Evolutionary conservation across 1,284 basidiomycete species (phyloP).

Genomic region (Takashimella koratensis): DNA sequence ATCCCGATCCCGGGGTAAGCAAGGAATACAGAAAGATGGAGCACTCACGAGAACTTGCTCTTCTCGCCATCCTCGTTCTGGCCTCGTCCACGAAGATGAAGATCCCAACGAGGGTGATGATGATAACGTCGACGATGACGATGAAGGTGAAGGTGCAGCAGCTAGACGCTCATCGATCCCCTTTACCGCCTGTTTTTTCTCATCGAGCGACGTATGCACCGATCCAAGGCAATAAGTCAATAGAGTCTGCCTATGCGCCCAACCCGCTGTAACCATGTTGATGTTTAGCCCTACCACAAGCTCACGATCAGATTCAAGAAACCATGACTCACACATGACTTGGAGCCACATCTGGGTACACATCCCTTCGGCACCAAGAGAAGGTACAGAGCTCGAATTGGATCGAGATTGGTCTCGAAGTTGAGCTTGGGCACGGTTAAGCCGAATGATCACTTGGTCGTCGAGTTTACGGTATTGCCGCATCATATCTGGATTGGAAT

Average conservation of each 20-base stretch:
- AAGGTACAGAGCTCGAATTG: slow-evolving; percentile 40
- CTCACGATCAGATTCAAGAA: background rate
- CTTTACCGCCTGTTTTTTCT: slow-evolving; percentile 53
- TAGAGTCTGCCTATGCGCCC: slow-evolving; percentile 73
- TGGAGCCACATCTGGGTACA: slow-evolving; percentile 77
- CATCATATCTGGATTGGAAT: slow-evolving; percentile 62
- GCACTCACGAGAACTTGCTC: slow-evolving; percentile 68
- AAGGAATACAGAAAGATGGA: too few relatives aligned
- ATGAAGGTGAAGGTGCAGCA: background rate
- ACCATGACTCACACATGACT: slow-evolving; percentile 62
- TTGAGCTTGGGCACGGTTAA: slow-evolving; percentile 76
- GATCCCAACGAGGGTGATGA: too few relatives aligned
- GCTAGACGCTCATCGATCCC: slow-evolving; percentile 15
- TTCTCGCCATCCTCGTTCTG: slow-evolving; percentile 59
- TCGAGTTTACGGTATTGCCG: slow-evolving; percentile 80
- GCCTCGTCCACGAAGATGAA: slow-evolving; percentile 27
- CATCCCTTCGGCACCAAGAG: slow-evolving; percentile 54
- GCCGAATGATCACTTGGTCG: slow-evolving; percentile 72
- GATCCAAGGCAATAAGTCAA: slow-evolving; percentile 73
- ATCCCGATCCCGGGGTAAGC: too few relatives aligned
- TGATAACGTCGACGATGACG: background rate
- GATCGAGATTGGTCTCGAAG: slow-evolving; percentile 59
- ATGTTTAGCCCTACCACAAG: background rate
- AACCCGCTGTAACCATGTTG: slow-evolving; percentile 60
- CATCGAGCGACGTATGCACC: slow-evolving; percentile 62